Base-by-base conservation (phyloP, 164 flowering plant species). In the Tinospora cordifolia region DNA sequence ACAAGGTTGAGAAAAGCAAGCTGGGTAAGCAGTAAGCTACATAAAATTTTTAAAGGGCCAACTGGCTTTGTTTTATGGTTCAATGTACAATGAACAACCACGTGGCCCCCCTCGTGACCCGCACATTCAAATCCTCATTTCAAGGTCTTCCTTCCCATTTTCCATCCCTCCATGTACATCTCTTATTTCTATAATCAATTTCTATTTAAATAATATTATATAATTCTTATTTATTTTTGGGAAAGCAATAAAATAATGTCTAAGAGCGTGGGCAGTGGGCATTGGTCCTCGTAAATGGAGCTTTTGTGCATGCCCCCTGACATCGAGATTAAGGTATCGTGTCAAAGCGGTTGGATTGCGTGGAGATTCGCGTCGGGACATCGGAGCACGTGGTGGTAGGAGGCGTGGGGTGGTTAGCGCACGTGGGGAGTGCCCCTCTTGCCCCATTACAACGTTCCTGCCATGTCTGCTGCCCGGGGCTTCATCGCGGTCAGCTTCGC, bases 91-190 rank as follows among this genome's bases (percentile, higher is more conserved):
- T 70, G 63, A 60, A 26, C 40, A n/a, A 71, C 78, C 82, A 79
- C 81, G 79, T 82, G 81, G 80, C 41, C 72, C 24, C 24, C 82
- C 82, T 67, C 83, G 82, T 81, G 81, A 81, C 76, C 72, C 78
- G 74, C 81, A 81, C 77, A 76, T 77, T 79, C 79, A 75, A 49
- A 63, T 79, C 82, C 85, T 68, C 36, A 79, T 79, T 79, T 71
- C 82, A 62, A 83, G 81, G 81, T 68, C 74, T 44, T n/a, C n/a
- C n/a, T n/a, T n/a, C n/a, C n/a, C n/a, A n/a, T n/a, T n/a, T 30
- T 30, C 36, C 36, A 30, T 30, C 36, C 36, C 36, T 30, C 36
- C 4, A 30, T 30, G 4, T 30, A 1, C 4, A 30, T 30, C 36
- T 30, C 36, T 30, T 30, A 2, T 30, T 30, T 30, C 36, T 30